Conservation (phyloP, 2,329 filamentous ascomycete species). For the Seiridium unicorne region DNA sequence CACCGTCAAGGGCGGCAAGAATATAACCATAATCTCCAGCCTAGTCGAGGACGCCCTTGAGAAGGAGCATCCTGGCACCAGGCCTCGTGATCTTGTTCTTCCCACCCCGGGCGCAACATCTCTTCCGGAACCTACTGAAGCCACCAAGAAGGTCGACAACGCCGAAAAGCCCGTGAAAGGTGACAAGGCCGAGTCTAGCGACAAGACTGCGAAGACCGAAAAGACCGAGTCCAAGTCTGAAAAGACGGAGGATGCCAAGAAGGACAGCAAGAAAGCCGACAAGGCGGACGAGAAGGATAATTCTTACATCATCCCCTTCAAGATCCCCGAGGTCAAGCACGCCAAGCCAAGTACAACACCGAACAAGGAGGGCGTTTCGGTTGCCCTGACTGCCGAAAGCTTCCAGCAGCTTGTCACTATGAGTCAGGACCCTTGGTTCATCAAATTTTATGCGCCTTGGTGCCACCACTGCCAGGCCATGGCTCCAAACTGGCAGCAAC, state of each 20-base stretch:
- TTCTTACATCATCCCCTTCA: background rate
- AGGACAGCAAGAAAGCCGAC: slow-evolving; percentile 25
- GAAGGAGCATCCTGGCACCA: slow-evolving; percentile 74
- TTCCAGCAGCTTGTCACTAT: slow-evolving; percentile 86
- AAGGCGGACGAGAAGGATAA: slow-evolving; percentile 11
- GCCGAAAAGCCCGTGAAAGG: slow-evolving; percentile 30
- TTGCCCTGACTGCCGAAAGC: slow-evolving; percentile 75
- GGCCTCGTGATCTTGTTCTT: slow-evolving; percentile 65
- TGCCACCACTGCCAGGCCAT: slow-evolving; percentile 94
- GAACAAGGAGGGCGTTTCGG: slow-evolving; percentile 74
- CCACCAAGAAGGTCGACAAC: slow-evolving; percentile 19
- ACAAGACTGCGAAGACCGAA: slow-evolving; percentile 18
- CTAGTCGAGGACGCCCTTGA: slow-evolving; percentile 78
- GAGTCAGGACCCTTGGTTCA: slow-evolving; percentile 91
- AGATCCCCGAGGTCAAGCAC: slow-evolving; percentile 34
- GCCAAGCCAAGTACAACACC: slow-evolving; percentile 56
- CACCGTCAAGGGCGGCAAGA: slow-evolving; percentile 63
- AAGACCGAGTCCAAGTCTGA: slow-evolving; percentile 9
- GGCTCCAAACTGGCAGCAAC: slow-evolving; percentile 83
- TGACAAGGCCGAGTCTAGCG: slow-evolving; percentile 24
- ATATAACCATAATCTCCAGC: slow-evolving; percentile 63
- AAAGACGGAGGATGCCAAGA: slow-evolving; percentile 20
- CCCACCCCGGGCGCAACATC: slow-evolving; percentile 68
- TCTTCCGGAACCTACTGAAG: slow-evolving; percentile 26
- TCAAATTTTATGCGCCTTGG: slow-evolving; percentile 99